Conservation (phyloP, 495 filamentous ascomycete species). For the Penicillium subrubescens region DNA sequence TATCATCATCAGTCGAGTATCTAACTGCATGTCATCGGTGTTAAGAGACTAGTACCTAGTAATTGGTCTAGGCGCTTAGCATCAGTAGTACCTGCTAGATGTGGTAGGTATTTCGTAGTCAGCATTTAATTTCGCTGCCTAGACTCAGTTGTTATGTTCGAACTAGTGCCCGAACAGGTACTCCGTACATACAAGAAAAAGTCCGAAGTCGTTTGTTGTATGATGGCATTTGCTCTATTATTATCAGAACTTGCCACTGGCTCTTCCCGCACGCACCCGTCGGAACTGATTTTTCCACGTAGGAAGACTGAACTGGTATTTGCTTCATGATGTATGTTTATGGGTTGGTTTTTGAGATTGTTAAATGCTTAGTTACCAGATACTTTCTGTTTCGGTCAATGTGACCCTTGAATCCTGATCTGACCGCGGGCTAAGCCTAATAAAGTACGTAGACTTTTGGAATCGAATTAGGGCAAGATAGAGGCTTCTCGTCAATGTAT, state of each 20-base stretch:
- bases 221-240: conserved; percentile 12
- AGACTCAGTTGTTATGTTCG: background rate
- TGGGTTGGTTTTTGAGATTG: background rate
- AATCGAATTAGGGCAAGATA: background rate
- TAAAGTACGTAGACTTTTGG: background rate
- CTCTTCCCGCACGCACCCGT: conserved; percentile 20
- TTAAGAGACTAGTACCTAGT: background rate
- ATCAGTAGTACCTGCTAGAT: background rate
- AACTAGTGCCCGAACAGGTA: background rate
- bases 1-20: background rate
- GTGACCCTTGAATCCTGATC: background rate
- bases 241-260: conserved; percentile 19
- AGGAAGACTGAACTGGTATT: background rate
- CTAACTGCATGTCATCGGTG: background rate
- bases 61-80: background rate
- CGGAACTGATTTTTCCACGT: conserved; percentile 20
- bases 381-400: background rate
- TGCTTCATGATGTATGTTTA: background rate
- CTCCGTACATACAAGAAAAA: background rate
- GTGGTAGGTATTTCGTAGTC: background rate
- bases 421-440: background rate
- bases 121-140: conserved; percentile 12
- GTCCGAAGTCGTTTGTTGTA: background rate
- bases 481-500: background rate
- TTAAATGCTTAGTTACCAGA: background rate